Percentiles rank a stretch among this genome's conserved stretches.
Conservation (phyloP, 169 alveolate species). For the Cryptosporidium viatorum region DNA sequence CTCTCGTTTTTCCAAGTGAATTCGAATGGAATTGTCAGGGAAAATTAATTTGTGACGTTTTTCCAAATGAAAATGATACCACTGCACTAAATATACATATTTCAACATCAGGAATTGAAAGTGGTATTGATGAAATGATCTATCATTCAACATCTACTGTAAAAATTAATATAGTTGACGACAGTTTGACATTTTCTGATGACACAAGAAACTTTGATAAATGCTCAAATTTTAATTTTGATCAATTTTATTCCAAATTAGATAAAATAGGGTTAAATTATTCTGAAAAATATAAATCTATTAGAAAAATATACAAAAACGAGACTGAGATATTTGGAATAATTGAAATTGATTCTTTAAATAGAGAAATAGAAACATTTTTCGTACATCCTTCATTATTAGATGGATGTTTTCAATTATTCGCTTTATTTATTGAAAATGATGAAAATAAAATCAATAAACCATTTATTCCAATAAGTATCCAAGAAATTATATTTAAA, state of each 20-base stretch:
- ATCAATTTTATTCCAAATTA: conserved; percentile 12
- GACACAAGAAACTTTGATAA: background rate
- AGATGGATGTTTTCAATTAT: conserved; percentile 71
- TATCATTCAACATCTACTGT: conserved; percentile 14
- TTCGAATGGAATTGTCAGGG: conserved; percentile 4
- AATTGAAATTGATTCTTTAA: conserved; percentile 3
- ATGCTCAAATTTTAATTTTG: background rate
- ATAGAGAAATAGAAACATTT: background rate
- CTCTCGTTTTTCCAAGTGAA: conserved; percentile 40
- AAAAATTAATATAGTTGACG: background rate
- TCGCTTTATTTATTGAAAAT: conserved; percentile 34
- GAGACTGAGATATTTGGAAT: conserved; percentile 29
- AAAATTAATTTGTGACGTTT: conserved; percentile 35
- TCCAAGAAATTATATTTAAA: conserved; percentile 15
- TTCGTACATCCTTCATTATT: conserved; percentile 53
- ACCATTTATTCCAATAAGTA: conserved; percentile 29
- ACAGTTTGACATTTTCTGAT: background rate
- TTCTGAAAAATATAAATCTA: conserved; percentile 13
- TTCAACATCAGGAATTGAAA: conserved; percentile 11
- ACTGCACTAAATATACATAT: background rate
- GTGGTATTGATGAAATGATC: background rate
- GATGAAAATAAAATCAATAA: background rate
- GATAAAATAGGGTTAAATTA: conserved; percentile 22
- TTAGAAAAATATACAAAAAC: conserved; percentile 16
- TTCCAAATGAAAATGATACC: background rate